Evolutionary conservation across 2,329 filamentous ascomycete genomes (phyloP).

Genomic region (Neofusicoccum kwambonambiense): DNA sequence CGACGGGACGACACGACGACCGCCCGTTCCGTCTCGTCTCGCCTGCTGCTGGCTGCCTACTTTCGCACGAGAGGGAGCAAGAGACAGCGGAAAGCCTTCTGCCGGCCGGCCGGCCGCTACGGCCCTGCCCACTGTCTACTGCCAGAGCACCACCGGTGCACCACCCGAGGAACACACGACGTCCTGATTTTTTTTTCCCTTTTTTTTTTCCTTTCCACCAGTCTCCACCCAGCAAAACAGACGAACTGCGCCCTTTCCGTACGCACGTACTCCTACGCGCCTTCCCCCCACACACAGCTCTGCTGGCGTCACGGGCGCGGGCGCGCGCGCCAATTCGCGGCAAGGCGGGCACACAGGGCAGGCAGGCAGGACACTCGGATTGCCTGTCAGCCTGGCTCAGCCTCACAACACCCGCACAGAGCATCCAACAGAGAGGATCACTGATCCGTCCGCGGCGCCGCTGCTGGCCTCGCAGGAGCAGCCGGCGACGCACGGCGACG

Average conservation of each 20-base stretch:
- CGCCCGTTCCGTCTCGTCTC: not conserved
- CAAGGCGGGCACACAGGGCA: not conserved
- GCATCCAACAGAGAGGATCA: not conserved
- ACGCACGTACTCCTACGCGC: slow-evolving; percentile 1
- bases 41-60: not conserved
- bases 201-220: not conserved
- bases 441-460: not conserved
- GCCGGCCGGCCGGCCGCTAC: slow-evolving; percentile 6
- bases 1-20: not conserved
- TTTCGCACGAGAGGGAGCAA: not conserved
- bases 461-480: not conserved
- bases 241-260: not conserved
- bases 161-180: not conserved
- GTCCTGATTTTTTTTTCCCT: not conserved
- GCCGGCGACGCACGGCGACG: not conserved
- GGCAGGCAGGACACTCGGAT: not conserved
- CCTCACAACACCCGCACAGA: not conserved
- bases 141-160: slow-evolving; percentile 2
- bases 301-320: slow-evolving; percentile 9
- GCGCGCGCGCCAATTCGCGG: slow-evolving; percentile 4
- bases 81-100: not conserved
- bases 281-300: slow-evolving; percentile 6
- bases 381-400: not conserved
- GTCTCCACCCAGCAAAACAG: not conserved
- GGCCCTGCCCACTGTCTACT: not conserved